Conservation (phyloP, 164 flowering plant genomes). For the Dillenia suffruticosa region DNA sequence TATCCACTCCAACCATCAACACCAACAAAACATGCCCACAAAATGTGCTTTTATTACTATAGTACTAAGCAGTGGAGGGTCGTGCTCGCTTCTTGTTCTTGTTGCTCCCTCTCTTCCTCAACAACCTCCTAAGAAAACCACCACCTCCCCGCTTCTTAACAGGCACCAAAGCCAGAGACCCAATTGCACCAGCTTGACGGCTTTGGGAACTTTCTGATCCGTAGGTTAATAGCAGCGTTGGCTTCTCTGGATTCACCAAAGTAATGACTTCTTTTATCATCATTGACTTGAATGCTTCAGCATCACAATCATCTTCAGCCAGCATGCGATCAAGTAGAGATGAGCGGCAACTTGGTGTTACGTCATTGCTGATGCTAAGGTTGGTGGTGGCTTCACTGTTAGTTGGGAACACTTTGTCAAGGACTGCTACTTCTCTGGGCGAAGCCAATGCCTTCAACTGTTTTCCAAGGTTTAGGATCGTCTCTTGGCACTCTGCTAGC, state of each 20-base stretch:
- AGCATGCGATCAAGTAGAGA: constrained; percentile 73
- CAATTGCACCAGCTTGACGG: constrained; percentile 9
- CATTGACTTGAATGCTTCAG: constrained; percentile 28
- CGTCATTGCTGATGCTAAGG: constrained; percentile 10
- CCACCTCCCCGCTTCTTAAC: constrained; percentile 40
- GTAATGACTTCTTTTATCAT: constrained; percentile 32
- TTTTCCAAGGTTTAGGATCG: constrained; percentile 51
- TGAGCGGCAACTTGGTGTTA: constrained; percentile 27
- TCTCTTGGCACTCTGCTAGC: constrained; percentile 60
- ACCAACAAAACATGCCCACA: constrained; percentile 3
- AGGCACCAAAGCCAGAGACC: constrained; percentile 56
- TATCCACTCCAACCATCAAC: background rate
- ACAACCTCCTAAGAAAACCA: constrained; percentile 55
- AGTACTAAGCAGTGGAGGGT: constrained; percentile 10
- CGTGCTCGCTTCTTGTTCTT: constrained; percentile 24
- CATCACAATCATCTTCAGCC: constrained; percentile 44
- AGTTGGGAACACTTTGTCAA: constrained; percentile 29
- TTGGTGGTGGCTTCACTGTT: background rate
- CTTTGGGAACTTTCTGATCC: background rate
- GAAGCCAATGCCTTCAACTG: constrained; percentile 58
- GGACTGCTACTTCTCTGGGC: constrained; percentile 28
- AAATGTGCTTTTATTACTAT: background rate
- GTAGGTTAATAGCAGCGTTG: constrained; percentile 7
- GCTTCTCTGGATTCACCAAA: constrained; percentile 23
- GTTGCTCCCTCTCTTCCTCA: constrained; percentile 48